A percentile compares a stretch with the other conserved stretches of the same genome.
Evolutionary conservation across 2,329 filamentous ascomycete genomes (phyloP).

Genomic region (Fusarium musae): DNA sequence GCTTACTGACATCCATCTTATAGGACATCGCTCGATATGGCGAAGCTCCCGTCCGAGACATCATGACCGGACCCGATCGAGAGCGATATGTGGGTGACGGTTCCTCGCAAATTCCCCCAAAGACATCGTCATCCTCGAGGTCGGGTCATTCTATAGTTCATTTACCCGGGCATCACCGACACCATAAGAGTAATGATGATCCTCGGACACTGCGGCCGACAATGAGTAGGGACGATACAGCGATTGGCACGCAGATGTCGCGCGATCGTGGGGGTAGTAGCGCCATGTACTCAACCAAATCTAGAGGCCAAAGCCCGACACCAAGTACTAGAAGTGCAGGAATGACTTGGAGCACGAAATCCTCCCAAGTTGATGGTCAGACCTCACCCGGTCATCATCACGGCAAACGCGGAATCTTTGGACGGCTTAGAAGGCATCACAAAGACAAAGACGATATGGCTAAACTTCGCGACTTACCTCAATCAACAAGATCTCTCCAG

Average conservation of each 20-base stretch:
- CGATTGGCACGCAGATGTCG: constrained; percentile 56
- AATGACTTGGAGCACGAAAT: constrained; percentile 57
- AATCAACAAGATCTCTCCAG: constrained; percentile 64
- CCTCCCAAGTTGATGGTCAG: constrained; percentile 63
- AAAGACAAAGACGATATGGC: constrained; percentile 62
- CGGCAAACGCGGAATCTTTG: constrained; percentile 62
- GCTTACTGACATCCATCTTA: constrained; percentile 38
- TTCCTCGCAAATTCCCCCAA: constrained; percentile 61
- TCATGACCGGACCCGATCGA: constrained; percentile 75
- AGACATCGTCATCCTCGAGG: constrained; percentile 71
- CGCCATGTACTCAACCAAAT: constrained; percentile 58
- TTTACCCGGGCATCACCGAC: constrained; percentile 72
- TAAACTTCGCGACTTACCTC: constrained; percentile 60
- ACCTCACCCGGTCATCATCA: constrained; percentile 68
- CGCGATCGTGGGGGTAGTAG: constrained; percentile 63
- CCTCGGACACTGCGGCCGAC: constrained; percentile 74
- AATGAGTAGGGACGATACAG: constrained; percentile 79
- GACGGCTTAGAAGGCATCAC: constrained; percentile 61
- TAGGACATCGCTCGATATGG: constrained; percentile 81
- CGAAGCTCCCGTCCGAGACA: constrained; percentile 79
- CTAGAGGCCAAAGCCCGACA: constrained; percentile 82
- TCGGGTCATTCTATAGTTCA: constrained; percentile 71
- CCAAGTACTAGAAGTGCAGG: constrained; percentile 75
- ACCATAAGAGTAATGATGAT: constrained; percentile 77
- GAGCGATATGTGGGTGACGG: constrained; percentile 70